These are phyloP conservation scores for Ceratocystiopsis minuta DNA, from an alignment of 2,329 filamentous ascomycete species.

Conservation along the genomic window DNA sequence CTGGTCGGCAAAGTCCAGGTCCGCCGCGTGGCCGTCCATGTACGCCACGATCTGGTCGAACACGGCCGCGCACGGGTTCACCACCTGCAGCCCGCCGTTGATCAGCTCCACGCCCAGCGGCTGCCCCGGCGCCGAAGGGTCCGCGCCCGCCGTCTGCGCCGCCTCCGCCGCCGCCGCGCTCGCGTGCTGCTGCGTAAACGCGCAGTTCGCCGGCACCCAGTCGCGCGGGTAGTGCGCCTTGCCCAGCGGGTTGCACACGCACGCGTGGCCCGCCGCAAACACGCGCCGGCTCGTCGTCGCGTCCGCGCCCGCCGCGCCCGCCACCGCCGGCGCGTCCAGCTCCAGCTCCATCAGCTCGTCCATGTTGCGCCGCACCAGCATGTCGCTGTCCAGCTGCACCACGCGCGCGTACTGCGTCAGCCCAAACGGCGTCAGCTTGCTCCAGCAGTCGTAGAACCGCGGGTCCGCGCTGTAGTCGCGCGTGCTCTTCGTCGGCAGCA, in stretches of 20 bases:
- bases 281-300: slow-evolving; percentile 34
- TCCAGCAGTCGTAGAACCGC: slow-evolving; percentile 83
- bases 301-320: slow-evolving; percentile 6
- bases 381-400: slow-evolving; percentile 75
- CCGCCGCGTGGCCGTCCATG: slow-evolving; percentile 26
- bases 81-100: slow-evolving; percentile 39
- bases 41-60: slow-evolving; percentile 32
- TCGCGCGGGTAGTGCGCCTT: slow-evolving; percentile 61
- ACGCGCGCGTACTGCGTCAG: slow-evolving; percentile 61
- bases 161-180: slow-evolving; percentile 24
- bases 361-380: slow-evolving; percentile 72
- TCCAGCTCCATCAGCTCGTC: slow-evolving; percentile 78
- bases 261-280: slow-evolving; percentile 71
- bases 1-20: slow-evolving; percentile 42
- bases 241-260: slow-evolving; percentile 66
- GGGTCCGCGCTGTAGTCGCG: slow-evolving; percentile 57
- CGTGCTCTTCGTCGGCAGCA: slow-evolving; percentile 45
- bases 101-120: slow-evolving; percentile 31
- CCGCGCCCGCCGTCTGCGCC: slow-evolving; percentile 27
- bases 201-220: slow-evolving; percentile 43
- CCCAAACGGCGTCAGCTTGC: slow-evolving; percentile 64
- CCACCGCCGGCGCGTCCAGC: slow-evolving; percentile 22
- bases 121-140: slow-evolving; percentile 22
- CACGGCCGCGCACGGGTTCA: slow-evolving; percentile 29
- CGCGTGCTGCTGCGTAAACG: slow-evolving; percentile 27